Percentiles rank a stretch among this genome's conserved stretches.
These are phyloP conservation scores for Candida namnaoensis DNA, from an alignment of 805 yeast genomes.

Conservation along the genomic window DNA sequence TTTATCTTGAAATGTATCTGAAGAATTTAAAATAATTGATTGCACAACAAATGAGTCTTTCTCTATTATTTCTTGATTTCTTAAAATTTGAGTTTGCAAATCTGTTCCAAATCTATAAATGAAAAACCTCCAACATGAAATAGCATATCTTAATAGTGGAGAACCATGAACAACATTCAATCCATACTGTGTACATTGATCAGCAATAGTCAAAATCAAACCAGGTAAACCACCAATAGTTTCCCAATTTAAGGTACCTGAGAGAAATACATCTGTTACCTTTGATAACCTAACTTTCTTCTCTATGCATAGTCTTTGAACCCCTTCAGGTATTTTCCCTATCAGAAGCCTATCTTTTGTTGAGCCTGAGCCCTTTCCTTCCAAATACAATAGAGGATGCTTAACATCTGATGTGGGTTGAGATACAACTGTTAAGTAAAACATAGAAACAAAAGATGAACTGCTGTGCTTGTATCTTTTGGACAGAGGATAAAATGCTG, in stretches of 20 bases:
- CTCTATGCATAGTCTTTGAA: slow-evolving; percentile 68
- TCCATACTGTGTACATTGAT: slow-evolving; percentile 50
- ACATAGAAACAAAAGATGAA: slow-evolving; percentile 24
- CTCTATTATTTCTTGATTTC: slow-evolving; percentile 7
- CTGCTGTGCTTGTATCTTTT: too few species aligned
- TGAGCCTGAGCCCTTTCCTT: slow-evolving; percentile 22
- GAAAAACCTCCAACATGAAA: slow-evolving; percentile 81
- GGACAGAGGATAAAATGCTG: too few species aligned
- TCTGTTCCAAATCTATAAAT: slow-evolving; percentile 71
- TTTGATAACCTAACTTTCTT: slow-evolving; percentile 48
- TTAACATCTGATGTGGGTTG: slow-evolving; percentile 57
- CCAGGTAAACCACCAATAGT: slow-evolving; percentile 94
- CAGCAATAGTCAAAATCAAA: slow-evolving; percentile 69
- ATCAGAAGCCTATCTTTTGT: slow-evolving; percentile 44
- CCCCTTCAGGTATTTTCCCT: slow-evolving; percentile 81
- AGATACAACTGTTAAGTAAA: slow-evolving; percentile 39
- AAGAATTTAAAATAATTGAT: not conserved
- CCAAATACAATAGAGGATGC: slow-evolving; percentile 47
- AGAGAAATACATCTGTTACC: slow-evolving; percentile 57
- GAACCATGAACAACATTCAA: slow-evolving; percentile 49
- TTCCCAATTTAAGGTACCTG: slow-evolving; percentile 74
- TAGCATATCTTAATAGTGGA: slow-evolving; percentile 40
- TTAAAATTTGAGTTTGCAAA: slow-evolving; percentile 24
- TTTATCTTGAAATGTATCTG: not conserved
- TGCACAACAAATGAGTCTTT: not conserved